Percentiles rank a stretch among this genome's conserved stretches.
Conservation (phyloP, 345 rosid genomes). For the Cardamine occulta region DNA sequence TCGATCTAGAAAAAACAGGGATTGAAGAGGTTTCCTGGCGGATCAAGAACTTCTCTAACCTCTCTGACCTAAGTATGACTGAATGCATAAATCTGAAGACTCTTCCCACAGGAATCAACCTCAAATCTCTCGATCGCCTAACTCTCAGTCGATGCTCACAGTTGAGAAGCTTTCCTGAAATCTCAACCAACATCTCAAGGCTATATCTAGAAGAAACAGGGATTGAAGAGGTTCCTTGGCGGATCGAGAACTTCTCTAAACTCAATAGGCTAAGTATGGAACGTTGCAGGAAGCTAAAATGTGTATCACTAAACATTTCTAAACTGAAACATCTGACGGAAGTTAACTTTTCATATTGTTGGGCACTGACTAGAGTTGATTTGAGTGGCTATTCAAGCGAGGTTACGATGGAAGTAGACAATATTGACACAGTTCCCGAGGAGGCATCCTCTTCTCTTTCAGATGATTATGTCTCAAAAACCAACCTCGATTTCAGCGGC, state of each 20-base stretch:
- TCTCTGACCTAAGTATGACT: not conserved
- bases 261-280: not conserved
- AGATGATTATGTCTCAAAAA: not conserved
- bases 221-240: constrained; percentile 11
- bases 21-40: constrained; percentile 13
- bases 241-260: not conserved
- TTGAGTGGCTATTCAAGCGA: not conserved
- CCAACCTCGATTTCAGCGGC: not conserved
- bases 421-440: too few relatives aligned
- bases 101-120: not conserved
- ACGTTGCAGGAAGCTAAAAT: not conserved
- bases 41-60: not conserved
- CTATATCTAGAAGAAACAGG: not conserved
- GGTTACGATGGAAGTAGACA: not conserved
- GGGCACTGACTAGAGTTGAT: not conserved
- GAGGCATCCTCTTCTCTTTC: too few relatives aligned
- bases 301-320: not conserved
- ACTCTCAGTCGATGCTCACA: constrained; percentile 19
- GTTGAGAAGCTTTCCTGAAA: constrained; percentile 30
- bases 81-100: too few relatives aligned
- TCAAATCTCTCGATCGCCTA: not conserved
- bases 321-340: not conserved
- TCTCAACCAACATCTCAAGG: not conserved
- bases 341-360: not conserved
- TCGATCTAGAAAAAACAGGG: not conserved